A percentile compares a stretch with the other conserved stretches of the same genome.
phyloP scores from a whole-genome alignment of 2,329 filamentous ascomycete genomes.

The Beauveria caledonica region DNA sequence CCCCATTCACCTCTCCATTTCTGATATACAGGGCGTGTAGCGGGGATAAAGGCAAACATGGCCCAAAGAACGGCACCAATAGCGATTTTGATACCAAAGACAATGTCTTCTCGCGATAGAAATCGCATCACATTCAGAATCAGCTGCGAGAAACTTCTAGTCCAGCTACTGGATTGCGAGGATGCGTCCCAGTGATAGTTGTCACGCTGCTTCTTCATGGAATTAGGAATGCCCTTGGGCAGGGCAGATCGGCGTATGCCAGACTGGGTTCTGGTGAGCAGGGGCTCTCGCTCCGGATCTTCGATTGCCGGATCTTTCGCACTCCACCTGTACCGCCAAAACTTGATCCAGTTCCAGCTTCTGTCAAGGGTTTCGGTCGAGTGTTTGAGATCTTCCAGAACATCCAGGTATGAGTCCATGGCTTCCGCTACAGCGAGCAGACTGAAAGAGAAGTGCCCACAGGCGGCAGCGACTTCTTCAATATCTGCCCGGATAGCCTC shows the following conservation, averaged over 20 bases:
- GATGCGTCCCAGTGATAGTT: slow-evolving; percentile 50
- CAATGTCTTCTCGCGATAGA: slow-evolving; percentile 47
- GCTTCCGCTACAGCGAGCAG: slow-evolving; percentile 87
- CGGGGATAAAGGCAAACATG: slow-evolving; percentile 74
- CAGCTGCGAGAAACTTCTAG: slow-evolving; percentile 37
- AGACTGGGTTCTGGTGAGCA: slow-evolving; percentile 33
- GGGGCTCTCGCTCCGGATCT: slow-evolving; percentile 35
- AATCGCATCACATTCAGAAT: slow-evolving; percentile 39
- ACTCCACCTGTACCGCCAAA: slow-evolving; percentile 49
- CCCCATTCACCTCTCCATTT: slow-evolving; percentile 97
- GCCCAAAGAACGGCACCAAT: slow-evolving; percentile 84
- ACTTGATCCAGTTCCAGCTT: slow-evolving; percentile 78
- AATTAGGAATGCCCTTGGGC: slow-evolving; percentile 47
- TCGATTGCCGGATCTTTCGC: slow-evolving; percentile 16
- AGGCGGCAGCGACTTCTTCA: slow-evolving; percentile 95
- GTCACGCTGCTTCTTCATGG: slow-evolving; percentile 44
- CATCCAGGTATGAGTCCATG: slow-evolving; percentile 71
- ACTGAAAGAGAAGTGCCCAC: slow-evolving; percentile 91
- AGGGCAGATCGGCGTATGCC: slow-evolving; percentile 45
- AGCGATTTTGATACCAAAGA: slow-evolving; percentile 88
- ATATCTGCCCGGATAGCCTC: slow-evolving; percentile 82
- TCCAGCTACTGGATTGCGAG: slow-evolving; percentile 35
- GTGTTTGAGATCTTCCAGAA: slow-evolving; percentile 78
- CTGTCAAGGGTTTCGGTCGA: slow-evolving; percentile 52
- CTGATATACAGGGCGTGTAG: slow-evolving; percentile 70